phyloP scores from a whole-genome alignment of 139 green algal species.

The Microglena sp. region DNA sequence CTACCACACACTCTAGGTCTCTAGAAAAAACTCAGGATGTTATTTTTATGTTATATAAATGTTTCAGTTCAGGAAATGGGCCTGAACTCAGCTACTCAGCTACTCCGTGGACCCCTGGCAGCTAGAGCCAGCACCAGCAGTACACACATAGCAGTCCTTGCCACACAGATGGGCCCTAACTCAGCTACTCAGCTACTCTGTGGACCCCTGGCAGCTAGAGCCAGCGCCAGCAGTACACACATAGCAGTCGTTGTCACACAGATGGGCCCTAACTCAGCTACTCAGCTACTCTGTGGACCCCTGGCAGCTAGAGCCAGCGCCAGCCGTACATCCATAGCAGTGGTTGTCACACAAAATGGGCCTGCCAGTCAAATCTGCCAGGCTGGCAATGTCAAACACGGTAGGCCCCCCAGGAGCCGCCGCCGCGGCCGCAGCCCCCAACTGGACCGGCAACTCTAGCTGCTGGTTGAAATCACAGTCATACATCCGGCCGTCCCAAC shows the following conservation, averaged over 20 bases:
- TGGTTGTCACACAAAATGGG: conserved; percentile 73
- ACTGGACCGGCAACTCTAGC: conserved; percentile 55
- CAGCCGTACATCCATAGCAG: conserved; percentile 95
- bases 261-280: conserved; percentile 46
- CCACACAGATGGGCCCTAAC: too few species aligned
- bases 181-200: conserved; percentile 4
- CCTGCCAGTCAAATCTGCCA: conserved; percentile 61
- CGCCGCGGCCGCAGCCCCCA: conserved; percentile 13
- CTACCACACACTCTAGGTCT: too few species aligned
- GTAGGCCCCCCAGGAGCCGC: conserved; percentile 23
- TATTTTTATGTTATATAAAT: too few species aligned
- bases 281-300: conserved; percentile 26
- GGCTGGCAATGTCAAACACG: conserved; percentile 69
- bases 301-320: conserved; percentile 72
- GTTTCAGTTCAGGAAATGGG: too few species aligned
- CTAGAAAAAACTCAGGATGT: too few species aligned
- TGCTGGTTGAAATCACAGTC: conserved; percentile 99
- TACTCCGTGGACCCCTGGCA: too few species aligned
- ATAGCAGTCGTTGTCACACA: conserved; percentile 87
- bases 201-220: conserved; percentile 65
- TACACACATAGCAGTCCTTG: too few species aligned
- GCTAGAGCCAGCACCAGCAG: too few species aligned
- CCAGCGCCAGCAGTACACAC: conserved; percentile 89
- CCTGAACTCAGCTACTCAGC: too few species aligned
- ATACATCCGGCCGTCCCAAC: conserved; percentile 84